Evolutionary conservation across 2,329 filamentous ascomycete species (phyloP).

Genomic region (Trichoderma sp.): DNA sequence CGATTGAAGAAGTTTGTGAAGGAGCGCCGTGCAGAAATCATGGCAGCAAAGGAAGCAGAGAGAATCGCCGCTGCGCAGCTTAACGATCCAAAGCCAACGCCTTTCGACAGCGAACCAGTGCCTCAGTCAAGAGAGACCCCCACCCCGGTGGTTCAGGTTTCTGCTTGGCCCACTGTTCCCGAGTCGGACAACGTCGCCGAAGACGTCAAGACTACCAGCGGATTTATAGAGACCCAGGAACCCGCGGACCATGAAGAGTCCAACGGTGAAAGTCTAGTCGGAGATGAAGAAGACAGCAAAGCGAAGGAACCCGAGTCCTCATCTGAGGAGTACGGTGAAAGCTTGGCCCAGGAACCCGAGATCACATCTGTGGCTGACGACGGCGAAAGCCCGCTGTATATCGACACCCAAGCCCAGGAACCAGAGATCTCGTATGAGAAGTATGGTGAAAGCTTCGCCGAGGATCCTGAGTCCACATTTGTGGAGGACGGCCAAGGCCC

Average conservation of each 20-base stretch:
- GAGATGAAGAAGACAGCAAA: not conserved
- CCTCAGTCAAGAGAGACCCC: slow-evolving; percentile 7
- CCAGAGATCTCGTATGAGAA: not conserved
- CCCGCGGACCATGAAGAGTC: not conserved
- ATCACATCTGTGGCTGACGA: not conserved
- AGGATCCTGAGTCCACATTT: slow-evolving; percentile 1
- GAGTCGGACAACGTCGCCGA: slow-evolving; percentile 5
- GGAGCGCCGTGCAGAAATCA: not conserved
- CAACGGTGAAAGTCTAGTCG: slow-evolving; percentile 4
- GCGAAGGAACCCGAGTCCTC: slow-evolving; percentile 14
- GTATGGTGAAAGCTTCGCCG: slow-evolving; percentile 6
- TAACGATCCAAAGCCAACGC: not conserved
- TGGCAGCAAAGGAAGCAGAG: not conserved
- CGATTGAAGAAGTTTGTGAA: not conserved
- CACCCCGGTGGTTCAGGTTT: not conserved
- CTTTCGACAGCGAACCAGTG: slow-evolving; percentile 8
- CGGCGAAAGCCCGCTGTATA: slow-evolving; percentile 10
- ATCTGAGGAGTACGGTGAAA: slow-evolving; percentile 3
- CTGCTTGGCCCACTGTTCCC: slow-evolving; percentile 14
- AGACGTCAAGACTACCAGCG: not conserved
- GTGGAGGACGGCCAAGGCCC: slow-evolving; percentile 9
- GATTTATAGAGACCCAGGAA: slow-evolving; percentile 6
- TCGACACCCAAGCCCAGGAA: not conserved
- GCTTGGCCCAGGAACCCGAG: slow-evolving; percentile 11
- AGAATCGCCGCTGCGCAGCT: slow-evolving; percentile 7